Evolutionary conservation across 2,329 filamentous ascomycete species (phyloP), one percentile per base, ranked within the genome.

Genomic region (Keithomyces neogunnii): DNA sequence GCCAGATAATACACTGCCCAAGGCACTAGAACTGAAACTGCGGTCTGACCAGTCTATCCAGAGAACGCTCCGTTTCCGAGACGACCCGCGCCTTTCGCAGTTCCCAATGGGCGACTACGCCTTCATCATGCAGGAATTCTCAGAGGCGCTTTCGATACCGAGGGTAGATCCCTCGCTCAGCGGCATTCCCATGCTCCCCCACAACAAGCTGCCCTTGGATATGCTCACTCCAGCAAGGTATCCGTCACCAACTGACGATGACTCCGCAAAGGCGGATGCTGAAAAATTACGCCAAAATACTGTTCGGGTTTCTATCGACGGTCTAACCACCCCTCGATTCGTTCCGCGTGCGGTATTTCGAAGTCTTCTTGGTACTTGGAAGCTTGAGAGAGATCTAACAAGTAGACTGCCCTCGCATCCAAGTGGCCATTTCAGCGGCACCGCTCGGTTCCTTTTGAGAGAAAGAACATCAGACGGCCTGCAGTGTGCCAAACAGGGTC

Each of bases 51-150:
- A 65, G 19, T 75, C 72, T 0, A 69, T 78, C 6, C 62, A 69
- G 31, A 67, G 71, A 28, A 75, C 78, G 0, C 60, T 80, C 0
- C 59, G 65, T 3, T 70, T 88, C 33, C 75, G 84, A 10, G 60
- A 60, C 28, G 75, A 78, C 58, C 73, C 67, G 8, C 76, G 72
- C 5, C 68, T 69, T 57, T 85, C 65, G 54, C 89, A 93, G 59
- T 93, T 90, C 58, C 89, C 88, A 38, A 91, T 92, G 84, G 84
- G 84, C 8, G 89, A 95, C 65, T 92, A 91, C 63, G 67, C 82
- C 6, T 91, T 83, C 54, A 68, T 92, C 10, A 84, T 92, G 75
- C 82, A 89, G 57, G 80, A 86, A 10, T 82, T 91, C 53, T 73
- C 82, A 10, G 64, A 74, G 2, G 77, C 81, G 0, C 70, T 89